Base-by-base conservation (phyloP, 192 early-diverging fungal species). In the Pilobolus umbonatus region DNA sequence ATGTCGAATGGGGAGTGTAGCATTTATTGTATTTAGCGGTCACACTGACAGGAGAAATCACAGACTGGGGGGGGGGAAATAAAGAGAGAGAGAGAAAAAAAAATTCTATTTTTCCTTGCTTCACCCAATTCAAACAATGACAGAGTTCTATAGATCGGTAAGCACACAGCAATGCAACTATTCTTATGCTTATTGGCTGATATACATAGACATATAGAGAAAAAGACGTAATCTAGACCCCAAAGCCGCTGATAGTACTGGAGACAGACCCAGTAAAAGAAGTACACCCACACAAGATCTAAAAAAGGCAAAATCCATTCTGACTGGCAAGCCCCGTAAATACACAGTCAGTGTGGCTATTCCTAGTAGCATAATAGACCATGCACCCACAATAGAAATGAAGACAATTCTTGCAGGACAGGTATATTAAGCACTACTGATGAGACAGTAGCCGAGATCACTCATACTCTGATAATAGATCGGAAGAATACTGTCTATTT, bases 371-470 rank as follows among this genome's bases (percentile, higher is more conserved):
- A 82, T 88, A 30, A 68, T 88, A 31, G 82, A 83, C 35, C 75
- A 76, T 53, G 75, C 82, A 25, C 76, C 81, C 38, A 81, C 80
- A 0, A 61, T 78, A 25, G 86, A 88, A 55, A 57, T 88, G 44
- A 78, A 82, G 59, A 88, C 86, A 2, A 83, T 82, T 57, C 65
- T 85, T n/a, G 86, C 82, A 8, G 86, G 86, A 46, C 83, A 88
- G 74, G 80, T 80, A 68, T 57, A 17, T 31, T 19, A 44, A 40
- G n/a, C 19, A 4, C 36, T 7, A 36, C 12, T 17, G 2, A 24
- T 47, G 24, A 25, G 5, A 34, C 28, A 40, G 38, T 4, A 53
- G 55, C 22, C 0, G 6, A 7, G 32, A 22, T 14, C 8, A 62
- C 14, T 9, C 29, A 49, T 22, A 22, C n/a, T n/a, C 4, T 4